Conservation (phyloP, 805 yeast species). For the Wilhelminamyces savonicus region DNA sequence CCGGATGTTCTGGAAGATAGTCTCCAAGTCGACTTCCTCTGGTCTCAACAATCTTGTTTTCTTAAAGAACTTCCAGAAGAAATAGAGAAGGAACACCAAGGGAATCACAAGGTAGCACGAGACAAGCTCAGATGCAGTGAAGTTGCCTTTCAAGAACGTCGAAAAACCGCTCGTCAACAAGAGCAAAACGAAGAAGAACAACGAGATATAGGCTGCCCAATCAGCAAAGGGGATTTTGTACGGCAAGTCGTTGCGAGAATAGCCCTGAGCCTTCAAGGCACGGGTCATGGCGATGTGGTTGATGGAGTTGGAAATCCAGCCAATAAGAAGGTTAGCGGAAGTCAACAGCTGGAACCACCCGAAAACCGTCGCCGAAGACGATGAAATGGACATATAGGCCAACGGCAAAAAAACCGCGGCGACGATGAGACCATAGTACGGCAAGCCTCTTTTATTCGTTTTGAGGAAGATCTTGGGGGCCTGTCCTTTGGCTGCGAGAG, state of each 20-base stretch:
- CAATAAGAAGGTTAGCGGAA: constrained; percentile 21
- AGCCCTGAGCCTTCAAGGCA: constrained; percentile 37
- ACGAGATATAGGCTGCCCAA: constrained; percentile 25
- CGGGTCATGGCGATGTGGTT: constrained; percentile 24
- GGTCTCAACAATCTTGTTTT: constrained; percentile 12
- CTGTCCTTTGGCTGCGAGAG: constrained; percentile 30
- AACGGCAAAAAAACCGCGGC: constrained; percentile 26
- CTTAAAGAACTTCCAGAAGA: constrained; percentile 27
- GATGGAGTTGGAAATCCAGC: constrained; percentile 24
- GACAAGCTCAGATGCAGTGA: constrained; percentile 15
- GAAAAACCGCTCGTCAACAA: constrained; percentile 30
- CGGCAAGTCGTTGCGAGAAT: constrained; percentile 23
- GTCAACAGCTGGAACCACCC: constrained; percentile 28
- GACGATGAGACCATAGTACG: constrained; percentile 17
- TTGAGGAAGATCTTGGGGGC: constrained; percentile 31
- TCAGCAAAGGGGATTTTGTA: constrained; percentile 18
- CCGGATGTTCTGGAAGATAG: no score
- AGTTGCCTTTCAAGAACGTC: constrained; percentile 26
- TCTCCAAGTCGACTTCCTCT: constrained; percentile 1
- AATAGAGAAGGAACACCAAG: constrained; percentile 17
- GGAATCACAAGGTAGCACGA: constrained; percentile 17
- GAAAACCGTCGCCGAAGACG: constrained; percentile 21
- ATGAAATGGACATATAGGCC: constrained; percentile 25
- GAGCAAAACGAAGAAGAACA: constrained; percentile 15
- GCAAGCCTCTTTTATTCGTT: constrained; percentile 24